These are phyloP conservation scores for Cyberlindnera subsufficiens DNA, from an alignment of 805 yeast genomes.

Conservation along the genomic window DNA sequence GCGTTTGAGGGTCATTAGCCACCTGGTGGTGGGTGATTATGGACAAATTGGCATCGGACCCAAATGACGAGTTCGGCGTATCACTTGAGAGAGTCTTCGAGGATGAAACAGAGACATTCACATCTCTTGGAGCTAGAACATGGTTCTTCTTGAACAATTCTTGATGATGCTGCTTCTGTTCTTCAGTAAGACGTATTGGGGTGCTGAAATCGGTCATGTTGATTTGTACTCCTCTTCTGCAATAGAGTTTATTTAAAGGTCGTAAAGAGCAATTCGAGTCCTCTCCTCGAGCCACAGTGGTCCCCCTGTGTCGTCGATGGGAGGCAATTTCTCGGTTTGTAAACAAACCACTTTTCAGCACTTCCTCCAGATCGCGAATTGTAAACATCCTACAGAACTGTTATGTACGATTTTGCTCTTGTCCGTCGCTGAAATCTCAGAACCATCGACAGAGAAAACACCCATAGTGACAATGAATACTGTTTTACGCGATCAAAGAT, in stretches of 20 bases:
- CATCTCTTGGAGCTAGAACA: conserved; percentile 12
- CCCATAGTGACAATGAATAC: too few relatives aligned
- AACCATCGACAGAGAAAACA: too few relatives aligned
- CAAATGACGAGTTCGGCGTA: conserved; percentile 2
- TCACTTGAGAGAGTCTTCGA: not conserved
- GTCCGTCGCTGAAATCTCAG: too few relatives aligned
- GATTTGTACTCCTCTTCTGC: not conserved
- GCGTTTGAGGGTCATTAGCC: conserved; percentile 23
- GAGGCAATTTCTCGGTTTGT: not conserved
- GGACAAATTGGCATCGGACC: conserved; percentile 8
- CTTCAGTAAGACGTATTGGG: conserved; percentile 7
- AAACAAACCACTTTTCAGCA: not conserved
- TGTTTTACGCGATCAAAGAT: too few relatives aligned
- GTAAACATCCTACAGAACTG: not conserved
- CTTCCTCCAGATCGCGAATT: too few relatives aligned
- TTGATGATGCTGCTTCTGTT: conserved; percentile 12
- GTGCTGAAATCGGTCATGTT: conserved; percentile 2
- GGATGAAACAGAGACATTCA: conserved; percentile 4
- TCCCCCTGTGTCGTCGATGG: not conserved
- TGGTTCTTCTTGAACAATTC: conserved; percentile 16
- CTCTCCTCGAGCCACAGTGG: too few relatives aligned
- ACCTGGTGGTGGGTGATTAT: conserved; percentile 15
- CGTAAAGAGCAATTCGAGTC: not conserved
- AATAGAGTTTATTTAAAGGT: not conserved
- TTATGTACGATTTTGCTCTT: not conserved